phyloP scores from a whole-genome alignment of 306 rosid genomes.

The Purshia tridentata region DNA sequence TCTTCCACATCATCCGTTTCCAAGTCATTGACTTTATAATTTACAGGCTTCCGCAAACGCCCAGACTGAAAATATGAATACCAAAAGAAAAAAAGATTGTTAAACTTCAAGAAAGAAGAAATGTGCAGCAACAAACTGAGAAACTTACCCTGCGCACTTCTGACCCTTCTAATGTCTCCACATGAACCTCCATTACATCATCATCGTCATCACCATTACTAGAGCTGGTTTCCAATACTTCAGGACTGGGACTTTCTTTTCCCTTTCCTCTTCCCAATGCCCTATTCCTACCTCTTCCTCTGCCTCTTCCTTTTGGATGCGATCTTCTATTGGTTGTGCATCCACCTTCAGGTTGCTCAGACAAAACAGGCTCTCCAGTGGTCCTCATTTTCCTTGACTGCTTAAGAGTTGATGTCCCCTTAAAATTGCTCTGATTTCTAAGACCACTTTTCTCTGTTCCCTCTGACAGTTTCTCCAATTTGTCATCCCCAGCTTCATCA shows the following conservation, averaged over 20 bases:
- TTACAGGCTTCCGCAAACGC: constrained; percentile 60
- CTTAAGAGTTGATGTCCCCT: constrained; percentile 38
- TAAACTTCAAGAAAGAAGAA: constrained; percentile 5
- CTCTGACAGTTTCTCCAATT: constrained; percentile 34
- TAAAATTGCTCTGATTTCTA: constrained; percentile 15
- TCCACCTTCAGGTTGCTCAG: constrained; percentile 33
- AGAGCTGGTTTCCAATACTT: constrained; percentile 44
- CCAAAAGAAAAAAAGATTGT: background rate
- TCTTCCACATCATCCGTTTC: constrained; percentile 45
- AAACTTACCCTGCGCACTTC: constrained; percentile 65
- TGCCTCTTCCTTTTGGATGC: constrained; percentile 34
- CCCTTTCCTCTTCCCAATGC: constrained; percentile 46
- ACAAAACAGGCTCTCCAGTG: constrained; percentile 30
- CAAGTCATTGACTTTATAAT: constrained; percentile 41
- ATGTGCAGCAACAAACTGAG: background rate
- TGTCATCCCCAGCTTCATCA: constrained; percentile 40
- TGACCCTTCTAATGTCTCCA: constrained; percentile 29
- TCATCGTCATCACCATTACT: constrained; percentile 41
- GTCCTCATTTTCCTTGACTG: constrained; percentile 54
- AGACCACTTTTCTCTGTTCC: constrained; percentile 35
- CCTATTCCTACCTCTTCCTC: constrained; percentile 41
- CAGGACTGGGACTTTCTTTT: constrained; percentile 34
- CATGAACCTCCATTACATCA: constrained; percentile 31
- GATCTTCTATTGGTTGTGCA: constrained; percentile 32
- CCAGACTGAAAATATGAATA: constrained; percentile 49